Percentiles rank a stretch among this genome's conserved stretches.
Evolutionary conservation across 495 filamentous ascomycete species (phyloP).

Genomic region (Pyrenula aspistea): DNA sequence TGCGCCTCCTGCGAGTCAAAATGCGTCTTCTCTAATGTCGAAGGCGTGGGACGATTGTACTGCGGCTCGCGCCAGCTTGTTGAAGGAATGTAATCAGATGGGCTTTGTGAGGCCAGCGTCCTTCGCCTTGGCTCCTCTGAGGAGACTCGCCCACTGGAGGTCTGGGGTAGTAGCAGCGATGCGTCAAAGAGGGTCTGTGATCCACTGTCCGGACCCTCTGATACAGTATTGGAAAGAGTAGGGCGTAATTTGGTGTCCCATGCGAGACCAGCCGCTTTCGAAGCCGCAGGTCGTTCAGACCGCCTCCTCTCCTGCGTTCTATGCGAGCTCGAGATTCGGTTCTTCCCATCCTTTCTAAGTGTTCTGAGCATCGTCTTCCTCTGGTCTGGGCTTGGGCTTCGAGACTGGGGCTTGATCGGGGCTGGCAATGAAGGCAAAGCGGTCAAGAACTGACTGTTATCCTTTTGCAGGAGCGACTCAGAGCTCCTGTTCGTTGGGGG

Average conservation of each 20-base stretch:
- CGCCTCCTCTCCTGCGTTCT: slow-evolving; percentile 13
- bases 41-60: background rate
- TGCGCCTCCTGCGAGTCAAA: background rate
- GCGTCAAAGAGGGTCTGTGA: slow-evolving; percentile 10
- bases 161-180: slow-evolving; percentile 21
- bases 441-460: background rate
- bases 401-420: slow-evolving; percentile 35
- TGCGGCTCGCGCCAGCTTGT: background rate
- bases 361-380: slow-evolving; percentile 72
- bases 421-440: slow-evolving; percentile 22
- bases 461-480: slow-evolving; percentile 16
- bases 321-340: slow-evolving; percentile 15
- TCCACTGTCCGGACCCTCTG: background rate
- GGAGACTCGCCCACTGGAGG: slow-evolving; percentile 8
- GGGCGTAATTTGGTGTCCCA: slow-evolving; percentile 50
- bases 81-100: background rate
- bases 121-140: background rate
- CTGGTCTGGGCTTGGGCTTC: slow-evolving; percentile 74
- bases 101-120: background rate
- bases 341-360: slow-evolving; percentile 53
- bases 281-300: slow-evolving; percentile 43
- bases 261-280: slow-evolving; percentile 78
- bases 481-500: slow-evolving; percentile 38
- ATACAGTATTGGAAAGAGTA: background rate
- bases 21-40: background rate